Evolutionary conservation across 805 yeast genomes (phyloP).

Genomic region (Blastobotrys terrestris): DNA sequence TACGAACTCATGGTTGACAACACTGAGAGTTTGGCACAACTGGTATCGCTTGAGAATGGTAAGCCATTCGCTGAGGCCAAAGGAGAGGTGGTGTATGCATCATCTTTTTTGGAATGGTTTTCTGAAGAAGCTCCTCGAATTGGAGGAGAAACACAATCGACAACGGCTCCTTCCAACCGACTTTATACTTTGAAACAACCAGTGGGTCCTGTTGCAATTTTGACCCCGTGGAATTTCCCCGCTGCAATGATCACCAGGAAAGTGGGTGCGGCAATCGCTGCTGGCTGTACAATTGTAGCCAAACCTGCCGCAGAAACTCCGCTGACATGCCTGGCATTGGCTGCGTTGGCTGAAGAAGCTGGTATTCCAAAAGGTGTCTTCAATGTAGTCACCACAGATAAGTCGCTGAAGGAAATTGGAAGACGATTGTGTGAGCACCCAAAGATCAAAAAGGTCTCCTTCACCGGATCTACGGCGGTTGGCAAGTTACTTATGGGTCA

Average conservation of each 20-base stretch:
- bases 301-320: slow-evolving; percentile 80
- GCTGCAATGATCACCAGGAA: slow-evolving; percentile 70
- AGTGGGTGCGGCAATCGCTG: slow-evolving; percentile 69
- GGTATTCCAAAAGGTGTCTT: slow-evolving; percentile 68
- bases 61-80: slow-evolving; percentile 61
- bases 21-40: slow-evolving; percentile 54
- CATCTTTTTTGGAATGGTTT: slow-evolving; percentile 85
- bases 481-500: slow-evolving; percentile 64
- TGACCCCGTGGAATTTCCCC: slow-evolving; percentile 85
- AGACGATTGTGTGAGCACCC: slow-evolving; percentile 40
- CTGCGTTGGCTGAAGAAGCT: slow-evolving; percentile 52
- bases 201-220: slow-evolving; percentile 70
- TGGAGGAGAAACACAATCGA: slow-evolving; percentile 53
- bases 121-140: slow-evolving; percentile 48
- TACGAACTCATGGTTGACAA: slow-evolving; percentile 50
- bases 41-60: slow-evolving; percentile 67
- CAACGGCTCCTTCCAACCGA: slow-evolving; percentile 40
- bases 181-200: slow-evolving; percentile 61
- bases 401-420: slow-evolving; percentile 31
- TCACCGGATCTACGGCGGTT: slow-evolving; percentile 73
- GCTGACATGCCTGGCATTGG: slow-evolving; percentile 61
- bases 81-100: slow-evolving; percentile 63
- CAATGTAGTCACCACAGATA: slow-evolving; percentile 48
- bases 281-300: slow-evolving; percentile 70
- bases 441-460: slow-evolving; percentile 57